Percentiles rank a stretch among this genome's conserved stretches.
phyloP scores from a whole-genome alignment of 1,284 basidiomycete genomes.

The Cystodermella granulosa region DNA sequence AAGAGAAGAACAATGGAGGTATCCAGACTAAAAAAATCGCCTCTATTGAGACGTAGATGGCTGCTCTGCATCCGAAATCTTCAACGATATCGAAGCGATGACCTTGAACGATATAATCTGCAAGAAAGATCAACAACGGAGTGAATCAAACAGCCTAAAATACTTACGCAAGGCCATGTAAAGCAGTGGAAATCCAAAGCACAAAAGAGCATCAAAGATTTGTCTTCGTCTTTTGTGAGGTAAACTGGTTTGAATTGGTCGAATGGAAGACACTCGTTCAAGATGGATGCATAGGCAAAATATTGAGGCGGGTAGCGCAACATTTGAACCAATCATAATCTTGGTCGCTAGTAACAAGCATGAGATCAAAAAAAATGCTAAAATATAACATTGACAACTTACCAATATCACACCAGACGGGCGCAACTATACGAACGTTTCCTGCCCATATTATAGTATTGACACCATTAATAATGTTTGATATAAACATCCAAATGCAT shows the following conservation, averaged over 20 bases:
- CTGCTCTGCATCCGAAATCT: conserved; percentile 36
- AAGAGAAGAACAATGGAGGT: conserved; percentile 32
- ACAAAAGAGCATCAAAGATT: conserved; percentile 45
- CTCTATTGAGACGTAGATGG: conserved; percentile 32
- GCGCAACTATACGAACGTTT: conserved; percentile 33
- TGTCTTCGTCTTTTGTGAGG: conserved; percentile 35
- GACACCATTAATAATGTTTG: conserved; percentile 35
- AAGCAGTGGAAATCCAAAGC: conserved; percentile 46
- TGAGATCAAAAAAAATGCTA: background rate
- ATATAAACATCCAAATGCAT: conserved; percentile 33
- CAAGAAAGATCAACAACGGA: background rate
- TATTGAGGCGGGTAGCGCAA: conserved; percentile 52
- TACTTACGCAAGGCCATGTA: conserved; percentile 50
- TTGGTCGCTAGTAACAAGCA: conserved; percentile 30
- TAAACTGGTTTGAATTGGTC: conserved; percentile 24
- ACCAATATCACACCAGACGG: conserved; percentile 54
- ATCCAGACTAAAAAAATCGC: conserved; percentile 36
- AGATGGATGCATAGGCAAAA: conserved; percentile 52
- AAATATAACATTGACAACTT: conserved; percentile 11
- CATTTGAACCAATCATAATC: conserved; percentile 38
- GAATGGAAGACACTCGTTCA: conserved; percentile 42
- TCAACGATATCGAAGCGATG: conserved; percentile 43
- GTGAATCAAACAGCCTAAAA: background rate
- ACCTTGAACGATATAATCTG: conserved; percentile 44
- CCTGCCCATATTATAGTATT: conserved; percentile 45